Conservation (phyloP, 2,329 filamentous ascomycete species). For the Penicillium paneum region DNA sequence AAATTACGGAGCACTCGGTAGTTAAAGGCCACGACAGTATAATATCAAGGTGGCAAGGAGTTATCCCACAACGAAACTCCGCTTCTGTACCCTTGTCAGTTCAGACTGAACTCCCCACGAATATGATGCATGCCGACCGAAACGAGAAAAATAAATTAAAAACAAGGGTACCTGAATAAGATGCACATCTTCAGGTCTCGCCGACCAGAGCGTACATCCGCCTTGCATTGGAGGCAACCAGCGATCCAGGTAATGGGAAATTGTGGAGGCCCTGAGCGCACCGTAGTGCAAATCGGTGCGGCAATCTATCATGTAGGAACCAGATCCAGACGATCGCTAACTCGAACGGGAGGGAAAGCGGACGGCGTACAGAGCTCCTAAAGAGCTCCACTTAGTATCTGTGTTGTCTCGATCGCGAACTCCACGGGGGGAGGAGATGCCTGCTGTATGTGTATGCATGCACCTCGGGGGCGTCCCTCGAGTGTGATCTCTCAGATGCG, state of each 20-base stretch:
- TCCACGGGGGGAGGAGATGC: conserved; percentile 12
- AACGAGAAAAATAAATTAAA: not conserved
- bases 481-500: conserved; percentile 25
- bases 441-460: conserved; percentile 1
- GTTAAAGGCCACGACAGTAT: not conserved
- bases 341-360: not conserved
- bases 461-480: conserved; percentile 7
- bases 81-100: not conserved
- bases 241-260: conserved; percentile 21
- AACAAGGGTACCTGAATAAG: conserved; percentile 22
- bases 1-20: not conserved
- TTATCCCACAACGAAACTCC: not conserved
- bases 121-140: conserved; percentile 8
- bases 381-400: not conserved
- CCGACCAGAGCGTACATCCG: conserved; percentile 12
- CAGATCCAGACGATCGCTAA: not conserved
- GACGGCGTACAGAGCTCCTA: not conserved
- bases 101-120: not conserved
- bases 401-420: conserved; percentile 11
- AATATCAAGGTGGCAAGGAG: not conserved
- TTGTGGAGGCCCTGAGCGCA: conserved; percentile 2
- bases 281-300: not conserved
- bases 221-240: conserved; percentile 25
- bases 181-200: not conserved
- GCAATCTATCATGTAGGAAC: conserved; percentile 1